These are phyloP conservation scores for Rubia tinctorum DNA, from an alignment of 305 asterid genomes.

Conservation along the genomic window DNA sequence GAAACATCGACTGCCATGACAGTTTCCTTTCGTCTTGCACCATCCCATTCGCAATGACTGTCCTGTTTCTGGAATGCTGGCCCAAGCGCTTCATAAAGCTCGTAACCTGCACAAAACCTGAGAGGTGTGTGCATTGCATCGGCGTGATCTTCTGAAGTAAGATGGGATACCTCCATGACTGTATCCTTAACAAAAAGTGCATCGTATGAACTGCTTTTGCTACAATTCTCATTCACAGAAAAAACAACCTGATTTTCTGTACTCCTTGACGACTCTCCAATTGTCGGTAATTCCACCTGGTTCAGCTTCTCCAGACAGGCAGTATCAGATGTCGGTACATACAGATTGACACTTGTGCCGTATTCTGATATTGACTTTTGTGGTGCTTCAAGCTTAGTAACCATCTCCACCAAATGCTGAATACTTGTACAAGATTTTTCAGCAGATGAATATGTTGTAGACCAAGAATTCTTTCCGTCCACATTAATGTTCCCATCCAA, in stretches of 20 bases:
- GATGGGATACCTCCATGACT: slow-evolving; percentile 24
- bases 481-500: slow-evolving; percentile 30
- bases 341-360: slow-evolving; percentile 30
- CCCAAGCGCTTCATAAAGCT: slow-evolving; percentile 87
- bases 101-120: slow-evolving; percentile 70
- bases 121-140: slow-evolving; percentile 45
- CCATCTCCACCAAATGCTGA: slow-evolving; percentile 25
- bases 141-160: slow-evolving; percentile 35
- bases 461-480: slow-evolving; percentile 42
- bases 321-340: slow-evolving; percentile 40
- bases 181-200: slow-evolving; percentile 30
- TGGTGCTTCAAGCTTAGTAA: slow-evolving; percentile 40
- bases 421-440: slow-evolving; percentile 35
- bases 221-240: slow-evolving; percentile 28
- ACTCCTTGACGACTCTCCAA: slow-evolving; percentile 23
- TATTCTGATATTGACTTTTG: slow-evolving; percentile 32
- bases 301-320: slow-evolving; percentile 33
- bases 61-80: slow-evolving; percentile 55
- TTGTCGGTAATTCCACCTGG: slow-evolving; percentile 34
- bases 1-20: slow-evolving; percentile 60
- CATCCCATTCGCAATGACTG: slow-evolving; percentile 36
- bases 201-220: slow-evolving; percentile 29
- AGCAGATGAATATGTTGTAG: slow-evolving; percentile 37
- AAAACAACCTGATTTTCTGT: slow-evolving; percentile 24
- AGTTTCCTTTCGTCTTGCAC: slow-evolving; percentile 33